Base-by-base conservation (phyloP, 257 asterid genomes). In the Solanum virginianum region DNA sequence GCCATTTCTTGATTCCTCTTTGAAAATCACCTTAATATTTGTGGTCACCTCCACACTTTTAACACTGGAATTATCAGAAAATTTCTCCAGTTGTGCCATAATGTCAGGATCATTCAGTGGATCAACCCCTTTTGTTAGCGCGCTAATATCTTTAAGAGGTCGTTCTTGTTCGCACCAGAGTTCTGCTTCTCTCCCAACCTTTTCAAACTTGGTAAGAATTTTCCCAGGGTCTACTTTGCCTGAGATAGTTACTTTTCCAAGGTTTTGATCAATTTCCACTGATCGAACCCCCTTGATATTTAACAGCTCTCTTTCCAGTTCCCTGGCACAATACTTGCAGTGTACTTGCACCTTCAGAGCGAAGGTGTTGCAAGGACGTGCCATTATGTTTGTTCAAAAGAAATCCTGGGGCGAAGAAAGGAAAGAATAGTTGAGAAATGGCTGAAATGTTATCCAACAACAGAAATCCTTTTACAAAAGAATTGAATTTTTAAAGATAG, bases 151-250 rank as follows among this genome's bases (percentile, higher is more conserved):
- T 75, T 75, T 75, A 49, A 7, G 22, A 75, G 43, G 60, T 1
- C 6, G 60, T 47, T 15, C 47, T 41, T 84, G 86, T 29, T 83
- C 84, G 74, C 84, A 65, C 51, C 86, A 84, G 55, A 88, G 47
- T 83, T 84, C 86, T 7, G 90, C 88, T 47, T 88, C 85, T 16
- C 86, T 81, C 45, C 89, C 88, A 10, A 22, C 4, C 18, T 41
- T 80, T 10, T 77, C 72, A 0, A 88, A 84, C 36, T 60, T 24
- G 10, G 41, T 63, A 17, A 88, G 43, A 13, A 88, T 63, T 16
- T 62, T 71, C n/a, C 69, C 45, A 15, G 90, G 90, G 72, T 84
- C 86, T 39, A 71, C 53, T 13, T 80, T 86, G 49, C 84, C 90
- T 8, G 82, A 59, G 80, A 88, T 81, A 6, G 60, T 36, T 4